A percentile compares a stretch with the other conserved stretches of the same genome.
Conservation (phyloP, 805 yeast genomes). For the Groenewaldozyma tartarivorans region DNA sequence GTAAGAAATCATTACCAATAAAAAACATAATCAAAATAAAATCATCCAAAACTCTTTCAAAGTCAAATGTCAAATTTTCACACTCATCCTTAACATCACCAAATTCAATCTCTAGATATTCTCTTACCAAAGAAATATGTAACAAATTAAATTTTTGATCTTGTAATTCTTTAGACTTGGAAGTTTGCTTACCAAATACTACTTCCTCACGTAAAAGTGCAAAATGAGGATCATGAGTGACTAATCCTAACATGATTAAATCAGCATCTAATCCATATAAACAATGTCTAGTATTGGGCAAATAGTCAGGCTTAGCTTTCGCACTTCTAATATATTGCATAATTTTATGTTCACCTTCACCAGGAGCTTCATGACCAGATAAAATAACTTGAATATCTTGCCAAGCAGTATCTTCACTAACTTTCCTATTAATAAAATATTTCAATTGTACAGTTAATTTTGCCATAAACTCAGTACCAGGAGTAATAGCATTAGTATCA, state of each 20-base stretch:
- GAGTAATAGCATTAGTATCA: conserved; percentile 89
- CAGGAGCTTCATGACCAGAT: conserved; percentile 95
- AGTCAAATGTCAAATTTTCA: conserved; percentile 59
- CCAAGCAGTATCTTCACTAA: conserved; percentile 83
- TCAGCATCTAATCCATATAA: conserved; percentile 95
- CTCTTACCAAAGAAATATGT: conserved; percentile 82
- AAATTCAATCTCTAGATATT: conserved; percentile 83
- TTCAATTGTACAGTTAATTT: conserved; percentile 71
- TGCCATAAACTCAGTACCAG: conserved; percentile 96
- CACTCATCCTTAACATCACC: conserved; percentile 54
- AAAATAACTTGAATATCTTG: conserved; percentile 63
- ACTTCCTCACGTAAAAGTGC: conserved; percentile 94
- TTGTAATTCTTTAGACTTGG: conserved; percentile 40
- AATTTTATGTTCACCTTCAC: conserved; percentile 97
- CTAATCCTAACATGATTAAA: conserved; percentile 83
- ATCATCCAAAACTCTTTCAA: conserved; percentile 87
- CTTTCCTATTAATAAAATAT: conserved; percentile 80
- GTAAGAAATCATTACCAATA: conserved; percentile 96
- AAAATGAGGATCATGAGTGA: conserved; percentile 93
- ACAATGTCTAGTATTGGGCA: conserved; percentile 83
- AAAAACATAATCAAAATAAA: conserved; percentile 86
- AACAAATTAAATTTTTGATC: conserved; percentile 75
- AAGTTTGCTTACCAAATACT: conserved; percentile 52
- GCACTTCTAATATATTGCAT: conserved; percentile 82
- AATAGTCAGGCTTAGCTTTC: conserved; percentile 63